Conservation (phyloP, 2,329 filamentous ascomycete genomes). For the Aspergillus sojae region DNA sequence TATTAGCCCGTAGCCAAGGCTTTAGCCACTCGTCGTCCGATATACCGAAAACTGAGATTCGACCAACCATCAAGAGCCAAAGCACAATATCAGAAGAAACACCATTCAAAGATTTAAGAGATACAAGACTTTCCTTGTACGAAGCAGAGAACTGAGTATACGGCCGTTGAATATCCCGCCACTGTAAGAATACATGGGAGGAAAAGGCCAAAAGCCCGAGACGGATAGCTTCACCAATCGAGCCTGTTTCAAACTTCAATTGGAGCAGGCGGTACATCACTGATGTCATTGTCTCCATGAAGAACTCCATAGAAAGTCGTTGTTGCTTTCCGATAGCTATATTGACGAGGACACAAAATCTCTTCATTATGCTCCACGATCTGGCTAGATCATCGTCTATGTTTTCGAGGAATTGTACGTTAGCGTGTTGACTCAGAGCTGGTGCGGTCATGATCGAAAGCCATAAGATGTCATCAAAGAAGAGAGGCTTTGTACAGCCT, state of each 20-base stretch:
- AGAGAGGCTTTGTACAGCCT: neutral
- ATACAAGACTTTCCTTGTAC: neutral
- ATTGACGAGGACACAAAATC: neutral
- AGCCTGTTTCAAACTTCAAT: conserved; percentile 31
- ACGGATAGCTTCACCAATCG: conserved; percentile 41
- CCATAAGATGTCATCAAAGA: neutral
- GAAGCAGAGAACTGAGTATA: neutral
- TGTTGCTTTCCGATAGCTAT: conserved; percentile 20
- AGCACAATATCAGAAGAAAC: neutral
- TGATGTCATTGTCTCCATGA: conserved; percentile 40
- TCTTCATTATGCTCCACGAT: conserved; percentile 1
- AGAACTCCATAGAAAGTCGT: conserved; percentile 22
- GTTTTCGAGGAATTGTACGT: neutral
- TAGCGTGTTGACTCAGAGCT: neutral
- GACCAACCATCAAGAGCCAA: conserved; percentile 3
- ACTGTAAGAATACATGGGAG: conserved; percentile 41
- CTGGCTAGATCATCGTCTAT: neutral
- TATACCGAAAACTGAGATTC: neutral
- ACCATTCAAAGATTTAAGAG: neutral
- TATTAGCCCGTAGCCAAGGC: conserved; percentile 1
- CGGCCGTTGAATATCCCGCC: neutral
- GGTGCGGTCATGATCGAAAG: neutral
- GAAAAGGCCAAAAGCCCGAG: conserved; percentile 44
- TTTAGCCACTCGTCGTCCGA: neutral
- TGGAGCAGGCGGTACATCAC: conserved; percentile 46